Base-by-base conservation (phyloP, 495 filamentous ascomycete genomes). In the Neurospora sp. region DNA sequence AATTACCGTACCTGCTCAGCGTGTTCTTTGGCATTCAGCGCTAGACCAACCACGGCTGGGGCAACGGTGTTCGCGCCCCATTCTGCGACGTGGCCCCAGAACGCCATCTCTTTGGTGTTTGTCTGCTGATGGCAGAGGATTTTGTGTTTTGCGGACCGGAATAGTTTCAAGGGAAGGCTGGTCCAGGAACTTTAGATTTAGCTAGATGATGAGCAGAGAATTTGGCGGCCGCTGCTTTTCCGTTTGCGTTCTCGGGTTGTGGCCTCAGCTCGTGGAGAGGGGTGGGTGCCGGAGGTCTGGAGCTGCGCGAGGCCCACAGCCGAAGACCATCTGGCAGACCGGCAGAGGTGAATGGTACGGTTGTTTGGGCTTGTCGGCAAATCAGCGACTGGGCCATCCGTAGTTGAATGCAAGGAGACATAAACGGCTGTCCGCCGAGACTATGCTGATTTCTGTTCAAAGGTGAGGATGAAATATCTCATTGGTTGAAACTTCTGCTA, bases 201-300 rank as follows among this genome's bases (percentile, higher is more conserved):
- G n/a, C 1, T 10, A 9, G 3, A 20, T 22, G 45, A 48, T 20
- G 44, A 48, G 45, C 9, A 48, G 3, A 5, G 4, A 4, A 12
- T 4, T 12, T 14, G 0, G 10, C 10, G 20, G 20, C 0, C 0
- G 45, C 0, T 27, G 20, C 0, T 22, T 27, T 27, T 7, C 4
- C 9, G 48, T 59, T 27, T 59, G 48, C 10, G 2, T 59, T 14
- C 1, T 22, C 9, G n/a, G 4, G 45, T 22, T 53, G 27, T 53
- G 45, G 0, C 20, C 0, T 20, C 3, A 27, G 20, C 45, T 12
- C 20, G 20, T 7, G 9, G 1, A 22, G 20, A 53, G 45, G 20
- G 45, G 18, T 44, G 18, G 45, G 18, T 27, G 20, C 48, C 48
- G 10, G 48, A n/a, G 48, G 20, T 22, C 45, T 7, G 1, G 22